Conservation (phyloP, 2,329 filamentous ascomycete genomes). For the Paraphaeosphaeria minitans region DNA sequence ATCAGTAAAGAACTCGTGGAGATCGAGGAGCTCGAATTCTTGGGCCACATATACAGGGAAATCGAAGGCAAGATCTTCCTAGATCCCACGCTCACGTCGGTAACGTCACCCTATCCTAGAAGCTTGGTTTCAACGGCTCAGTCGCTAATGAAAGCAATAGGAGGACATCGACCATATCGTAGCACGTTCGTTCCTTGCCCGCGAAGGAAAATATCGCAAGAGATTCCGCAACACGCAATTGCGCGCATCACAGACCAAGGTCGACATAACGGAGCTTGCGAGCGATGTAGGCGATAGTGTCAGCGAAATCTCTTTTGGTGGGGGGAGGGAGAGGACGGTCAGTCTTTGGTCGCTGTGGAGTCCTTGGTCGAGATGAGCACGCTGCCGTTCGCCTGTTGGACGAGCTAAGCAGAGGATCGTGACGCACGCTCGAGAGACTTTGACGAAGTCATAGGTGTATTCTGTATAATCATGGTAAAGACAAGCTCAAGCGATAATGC, state of each 20-base stretch:
- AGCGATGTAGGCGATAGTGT: slow-evolving; percentile 8
- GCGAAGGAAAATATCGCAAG: slow-evolving; percentile 9
- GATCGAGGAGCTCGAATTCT: slow-evolving; percentile 10
- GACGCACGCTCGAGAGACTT: too few relatives aligned
- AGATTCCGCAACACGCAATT: slow-evolving; percentile 6
- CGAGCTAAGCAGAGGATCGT: too few relatives aligned
- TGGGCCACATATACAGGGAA: slow-evolving; percentile 11
- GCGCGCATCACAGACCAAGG: not conserved
- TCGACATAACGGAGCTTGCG: slow-evolving; percentile 2
- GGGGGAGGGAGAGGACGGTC: slow-evolving; percentile 2
- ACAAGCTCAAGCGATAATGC: too few relatives aligned
- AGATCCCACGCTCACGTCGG: slow-evolving; percentile 6
- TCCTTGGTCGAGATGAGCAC: slow-evolving; percentile 2
- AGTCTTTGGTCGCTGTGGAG: slow-evolving; percentile 11
- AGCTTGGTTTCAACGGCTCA: not conserved
- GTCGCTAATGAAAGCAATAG: not conserved
- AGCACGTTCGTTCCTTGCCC: slow-evolving; percentile 8
- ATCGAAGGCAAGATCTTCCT: slow-evolving; percentile 4
- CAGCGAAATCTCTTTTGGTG: not conserved
- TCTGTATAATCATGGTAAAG: too few relatives aligned
- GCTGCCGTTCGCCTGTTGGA: too few relatives aligned
- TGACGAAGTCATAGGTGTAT: too few relatives aligned
- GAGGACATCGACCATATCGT: slow-evolving; percentile 15
- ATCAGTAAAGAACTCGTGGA: slow-evolving; percentile 14
- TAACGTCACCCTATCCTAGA: not conserved